Evolutionary conservation across 257 asterid species (phyloP), one percentile per base, ranked within the genome.

Genomic region (Solanum ossicruentum): DNA sequence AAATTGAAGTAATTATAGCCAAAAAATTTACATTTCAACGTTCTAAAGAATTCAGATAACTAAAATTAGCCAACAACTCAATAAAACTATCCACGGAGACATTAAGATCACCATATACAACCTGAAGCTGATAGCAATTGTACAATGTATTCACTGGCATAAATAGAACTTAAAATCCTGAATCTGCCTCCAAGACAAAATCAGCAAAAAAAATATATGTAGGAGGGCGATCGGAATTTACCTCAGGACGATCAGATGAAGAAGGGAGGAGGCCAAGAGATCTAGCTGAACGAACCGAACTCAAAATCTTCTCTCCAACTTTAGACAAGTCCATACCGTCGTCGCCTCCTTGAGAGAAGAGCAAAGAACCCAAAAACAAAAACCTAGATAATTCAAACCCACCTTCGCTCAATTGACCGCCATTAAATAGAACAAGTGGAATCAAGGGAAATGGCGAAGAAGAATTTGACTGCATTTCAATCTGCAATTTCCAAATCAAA

Each of bases 271-370:
- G 98, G 71, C 98, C 99, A 66, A 97, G 94, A 63, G 99, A 94
- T 87, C 99, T 95, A 8, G 99, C 99, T 5, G 98, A 95, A 87
- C 99, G 99, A 85, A 95, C 99, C 72, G 99, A 95, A 91, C 99
- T 97, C 89, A 97, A 86, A 85, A 97, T 88, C 95, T 95, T 97
- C 92, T 97, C 99, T 78, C 99, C 99, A 85, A 97, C 99, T 88
- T 94, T 94, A 73, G 99, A 95, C 88, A 95, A 90, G 93, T 97
- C 99, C 99, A 97, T 97, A 85, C 94, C 94, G 85, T 89, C 92
- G 84, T 94, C 95, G 88, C 93, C 95, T 86, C 93, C 94, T 55
- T 89, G 92, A 87, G 96, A 92, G 89, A 97, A 94, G 88, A 97
- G 97, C 91, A 97, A 92, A 88, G 99, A 95, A 67, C 97, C 98